Evolutionary conservation across 2,329 filamentous ascomycete species (phyloP), one percentile per base, ranked within the genome.

Genomic region (Penicillium sp.): DNA sequence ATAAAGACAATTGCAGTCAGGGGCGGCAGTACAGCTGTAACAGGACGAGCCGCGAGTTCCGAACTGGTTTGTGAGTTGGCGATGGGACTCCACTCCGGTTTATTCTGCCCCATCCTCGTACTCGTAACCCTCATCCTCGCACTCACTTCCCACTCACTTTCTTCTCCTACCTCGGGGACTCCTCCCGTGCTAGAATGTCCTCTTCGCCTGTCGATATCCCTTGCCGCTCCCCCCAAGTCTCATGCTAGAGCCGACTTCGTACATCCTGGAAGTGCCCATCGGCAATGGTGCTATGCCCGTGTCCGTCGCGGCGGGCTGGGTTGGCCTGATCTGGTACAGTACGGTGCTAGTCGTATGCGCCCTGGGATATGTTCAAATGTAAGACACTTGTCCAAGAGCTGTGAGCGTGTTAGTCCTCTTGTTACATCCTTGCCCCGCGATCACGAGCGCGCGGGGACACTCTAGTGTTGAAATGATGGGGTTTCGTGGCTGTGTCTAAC

Each of bases 311-410:
- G 70, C 76, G 60, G 79, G 78, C 65, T 83, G 82, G 75, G 69
- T 77, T 48, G 74, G 74, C 65, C 73, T 87, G 66, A 76, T 82
- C 64, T 88, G 85, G 85, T 87, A 84, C 68, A 64, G 80, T 52
- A 76, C 80, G 57, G 84, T 89, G 59, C 78, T 81, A 65, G 65
- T 79, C 26, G 85, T 89, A 42, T 86, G 84, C 70, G 75, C 76
- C 45, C 80, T 89, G 68, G 87, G 87, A 54, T 84, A 85, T 71
- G 74, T 79, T 55, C 85, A 87, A 72, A 78, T 89, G 86, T 88
- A 80, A 68, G 79, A 13, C 43, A 42, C 10, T 26, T 48, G 14
- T 3, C 37, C 11, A 7, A 4, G 13, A 45, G 13, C 3, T 14
- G 26, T 33, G 40, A 28, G 19, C 1, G 30, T 38, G 25, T 16